Conservation (phyloP, 2,329 filamentous ascomycete genomes). For the Colletotrichum cereale region DNA sequence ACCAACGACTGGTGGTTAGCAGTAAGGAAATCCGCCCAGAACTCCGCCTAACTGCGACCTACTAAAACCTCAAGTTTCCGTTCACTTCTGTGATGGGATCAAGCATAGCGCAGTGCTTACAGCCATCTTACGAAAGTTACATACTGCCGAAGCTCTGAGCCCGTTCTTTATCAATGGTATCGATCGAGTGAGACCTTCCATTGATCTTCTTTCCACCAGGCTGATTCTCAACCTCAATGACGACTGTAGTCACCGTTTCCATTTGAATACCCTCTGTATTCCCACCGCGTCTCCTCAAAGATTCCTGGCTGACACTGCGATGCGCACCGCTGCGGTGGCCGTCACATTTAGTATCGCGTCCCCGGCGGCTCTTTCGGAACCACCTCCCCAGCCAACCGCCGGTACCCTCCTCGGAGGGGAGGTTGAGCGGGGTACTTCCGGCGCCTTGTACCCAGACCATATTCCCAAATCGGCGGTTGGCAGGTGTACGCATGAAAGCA, state of each 20-base stretch:
- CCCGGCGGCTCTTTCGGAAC: slow-evolving; percentile 8
- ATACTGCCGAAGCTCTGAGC: slow-evolving; percentile 32
- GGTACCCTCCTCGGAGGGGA: slow-evolving; percentile 16
- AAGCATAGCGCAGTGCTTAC: neutral
- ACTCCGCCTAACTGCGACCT: neutral
- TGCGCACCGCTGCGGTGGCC: slow-evolving; percentile 11
- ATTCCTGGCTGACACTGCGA: slow-evolving; percentile 37
- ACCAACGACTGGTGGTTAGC: no score
- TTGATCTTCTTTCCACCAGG: neutral
- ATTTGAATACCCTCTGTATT: slow-evolving; percentile 53
- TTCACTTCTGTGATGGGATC: neutral
- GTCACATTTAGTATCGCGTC: neutral
- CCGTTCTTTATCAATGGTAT: slow-evolving; percentile 27
- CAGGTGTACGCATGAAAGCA: slow-evolving; percentile 37
- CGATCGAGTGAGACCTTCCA: slow-evolving; percentile 19
- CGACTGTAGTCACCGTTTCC: slow-evolving; percentile 58
- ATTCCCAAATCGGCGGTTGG: slow-evolving; percentile 34
- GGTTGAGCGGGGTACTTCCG: slow-evolving; percentile 9
- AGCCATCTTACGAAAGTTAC: neutral
- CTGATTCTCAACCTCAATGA: slow-evolving; percentile 49
- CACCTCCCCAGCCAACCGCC: slow-evolving; percentile 33
- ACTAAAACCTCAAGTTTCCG: no score
- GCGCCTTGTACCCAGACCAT: slow-evolving; percentile 40
- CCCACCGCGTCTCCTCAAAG: slow-evolving; percentile 14
- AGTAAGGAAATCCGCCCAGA: no score